Evolutionary conservation across 202 grass and related monocot genomes (phyloP), one percentile per base, ranked within the genome.

Genomic region (Hordeum pubiflorum): DNA sequence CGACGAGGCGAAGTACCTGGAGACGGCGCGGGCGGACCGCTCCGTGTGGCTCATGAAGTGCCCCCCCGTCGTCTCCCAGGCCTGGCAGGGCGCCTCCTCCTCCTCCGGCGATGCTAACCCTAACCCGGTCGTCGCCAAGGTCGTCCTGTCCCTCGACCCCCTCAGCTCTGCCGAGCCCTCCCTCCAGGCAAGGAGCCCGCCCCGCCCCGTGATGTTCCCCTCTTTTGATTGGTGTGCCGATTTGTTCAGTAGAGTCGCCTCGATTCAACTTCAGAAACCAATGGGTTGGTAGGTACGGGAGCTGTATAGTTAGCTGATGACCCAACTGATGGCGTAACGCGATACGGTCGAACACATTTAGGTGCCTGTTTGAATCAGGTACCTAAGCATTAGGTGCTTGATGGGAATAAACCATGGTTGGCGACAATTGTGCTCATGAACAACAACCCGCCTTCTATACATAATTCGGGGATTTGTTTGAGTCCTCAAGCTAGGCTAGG

Each of bases 31-130:
- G 43, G 88, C 91, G 15, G 93, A 97, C 36, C 87, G 91, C 63
- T 87, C 86, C 10, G 84, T 93, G 44, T 97, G 93, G 93, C 91
- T 97, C 70, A 93, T 97, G 93, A 97, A 97, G 84, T 97, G 93
- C 84, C 93, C 91, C 11, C 87, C 91, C 14, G 76, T 97, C 44
- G 86, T 91, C 57, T 87, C 91, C 27, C 86, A 87, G 23, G 84
- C 91, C 34, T 93, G 90, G 90, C 88, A 97, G 54, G 88, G 89
- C n/a, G 80, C 79, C 17, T n/a, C 63, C 32, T 2, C 65, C 66
- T 21, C 89, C 79, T 41, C 57, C 15, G 70, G 61, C n/a, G 32
- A 65, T 12, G 50, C 71, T 3, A 64, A 56, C 34, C 55, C 83
- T 58, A 87, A 91, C 82, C 91, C 89, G 3, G 82, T 91, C 26